Conservation (phyloP, 768 basidiomycete species). For the Gautieria morchelliformis region DNA sequence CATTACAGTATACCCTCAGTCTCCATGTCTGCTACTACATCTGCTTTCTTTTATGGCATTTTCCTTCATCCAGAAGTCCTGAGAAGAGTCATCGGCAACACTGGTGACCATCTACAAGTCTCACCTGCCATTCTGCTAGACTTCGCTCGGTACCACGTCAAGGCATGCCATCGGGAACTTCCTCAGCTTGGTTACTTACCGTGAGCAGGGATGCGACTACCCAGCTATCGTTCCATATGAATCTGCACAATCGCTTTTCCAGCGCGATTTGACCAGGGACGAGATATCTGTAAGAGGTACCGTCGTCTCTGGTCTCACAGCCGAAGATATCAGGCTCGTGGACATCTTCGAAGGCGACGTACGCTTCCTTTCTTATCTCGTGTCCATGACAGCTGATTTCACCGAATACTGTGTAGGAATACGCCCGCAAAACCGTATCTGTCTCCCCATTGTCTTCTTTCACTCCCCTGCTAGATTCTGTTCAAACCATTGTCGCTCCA, state of each 20-base stretch:
- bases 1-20: neutral
- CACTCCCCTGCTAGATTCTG: conserved; percentile 18
- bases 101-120: conserved; percentile 52
- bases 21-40: neutral
- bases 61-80: conserved; percentile 83
- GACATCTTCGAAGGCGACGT: conserved; percentile 82
- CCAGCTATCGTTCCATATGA: conserved; percentile 1
- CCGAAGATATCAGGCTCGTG: conserved; percentile 51
- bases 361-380: conserved; percentile 15
- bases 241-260: conserved; percentile 37
- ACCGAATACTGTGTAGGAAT: conserved; percentile 47
- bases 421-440: conserved; percentile 42
- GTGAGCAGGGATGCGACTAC: too few relatives aligned
- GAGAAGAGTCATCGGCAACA: conserved; percentile 61
- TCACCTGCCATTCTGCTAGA: conserved; percentile 48
- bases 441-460: conserved; percentile 48
- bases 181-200: too few relatives aligned
- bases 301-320: conserved; percentile 63
- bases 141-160: too few relatives aligned
- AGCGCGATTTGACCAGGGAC: conserved; percentile 39
- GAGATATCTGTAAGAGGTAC: conserved; percentile 72
- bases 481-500: conserved; percentile 30
- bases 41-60: conserved; percentile 78
- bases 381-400: too few relatives aligned
- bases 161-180: too few relatives aligned